phyloP scores from a whole-genome alignment of 2,329 filamentous ascomycete genomes.

The Nemania serpens region DNA sequence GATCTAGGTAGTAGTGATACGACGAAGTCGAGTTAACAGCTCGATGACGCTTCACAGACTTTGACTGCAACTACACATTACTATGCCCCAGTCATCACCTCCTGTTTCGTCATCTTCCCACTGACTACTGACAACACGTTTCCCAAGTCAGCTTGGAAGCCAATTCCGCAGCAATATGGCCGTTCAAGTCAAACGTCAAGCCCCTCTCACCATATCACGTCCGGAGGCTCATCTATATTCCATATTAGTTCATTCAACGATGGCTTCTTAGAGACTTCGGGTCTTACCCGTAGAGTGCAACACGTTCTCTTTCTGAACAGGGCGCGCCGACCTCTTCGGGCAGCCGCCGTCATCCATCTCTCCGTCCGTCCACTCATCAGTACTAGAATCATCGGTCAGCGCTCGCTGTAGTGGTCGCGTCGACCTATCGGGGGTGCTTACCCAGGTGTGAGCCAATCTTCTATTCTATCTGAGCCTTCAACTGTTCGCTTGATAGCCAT shows the following conservation, averaged over 20 bases:
- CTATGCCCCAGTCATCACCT: neutral
- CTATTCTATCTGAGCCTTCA: constrained; percentile 17
- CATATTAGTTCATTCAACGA: constrained; percentile 1
- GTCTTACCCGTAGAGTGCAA: neutral
- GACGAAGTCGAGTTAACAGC: neutral
- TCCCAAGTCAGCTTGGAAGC: neutral
- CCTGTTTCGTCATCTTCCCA: neutral
- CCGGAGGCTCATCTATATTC: neutral
- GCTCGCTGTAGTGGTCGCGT: constrained; percentile 3
- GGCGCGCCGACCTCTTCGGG: constrained; percentile 29
- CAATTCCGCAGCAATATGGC: neutral
- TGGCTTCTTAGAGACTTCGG: neutral
- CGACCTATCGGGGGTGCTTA: neutral
- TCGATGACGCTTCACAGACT: neutral
- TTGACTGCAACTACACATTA: neutral
- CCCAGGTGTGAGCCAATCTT: constrained; percentile 7
- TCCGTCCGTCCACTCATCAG: constrained; percentile 42
- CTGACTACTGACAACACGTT: neutral
- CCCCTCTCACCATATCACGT: constrained; percentile 4
- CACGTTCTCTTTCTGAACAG: neutral
- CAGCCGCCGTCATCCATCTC: constrained; percentile 39
- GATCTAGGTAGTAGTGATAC: neutral
- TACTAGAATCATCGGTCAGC: constrained; percentile 25
- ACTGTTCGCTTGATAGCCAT: constrained; percentile 53
- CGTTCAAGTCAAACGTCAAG: neutral